These are phyloP conservation scores for Musa acuminata DNA, from an alignment of 176 grass and related monocot species.

Conservation along the genomic window DNA sequence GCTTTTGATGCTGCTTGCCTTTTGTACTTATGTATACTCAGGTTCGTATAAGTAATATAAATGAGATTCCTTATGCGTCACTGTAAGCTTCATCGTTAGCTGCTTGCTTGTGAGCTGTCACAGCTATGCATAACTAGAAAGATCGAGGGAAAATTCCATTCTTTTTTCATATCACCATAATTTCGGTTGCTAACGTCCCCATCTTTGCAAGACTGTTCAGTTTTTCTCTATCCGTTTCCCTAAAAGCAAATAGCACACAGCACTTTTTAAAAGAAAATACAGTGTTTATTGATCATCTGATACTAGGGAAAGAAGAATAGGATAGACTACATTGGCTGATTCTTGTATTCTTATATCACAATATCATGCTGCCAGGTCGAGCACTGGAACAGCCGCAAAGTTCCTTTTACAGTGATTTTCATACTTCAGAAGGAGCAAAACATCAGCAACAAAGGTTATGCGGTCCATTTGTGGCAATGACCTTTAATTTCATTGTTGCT, in stretches of 20 bases:
- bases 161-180: background rate
- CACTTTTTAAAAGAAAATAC: background rate
- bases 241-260: background rate
- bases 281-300: background rate
- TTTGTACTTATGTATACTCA: background rate
- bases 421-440: slow-evolving; percentile 92
- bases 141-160: background rate
- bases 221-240: background rate
- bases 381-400: slow-evolving; percentile 65
- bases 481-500: slow-evolving; percentile 86
- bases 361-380: slow-evolving; percentile 28
- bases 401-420: slow-evolving; percentile 69
- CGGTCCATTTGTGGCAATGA: slow-evolving; percentile 59
- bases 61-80: background rate
- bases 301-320: background rate
- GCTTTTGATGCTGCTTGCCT: background rate
- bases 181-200: background rate
- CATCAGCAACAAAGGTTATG: slow-evolving; percentile 75
- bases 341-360: background rate
- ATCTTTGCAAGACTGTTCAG: too few species aligned
- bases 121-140: background rate
- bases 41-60: background rate
- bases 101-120: background rate
- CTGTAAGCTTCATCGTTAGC: too few species aligned
- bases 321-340: background rate